Conservation (phyloP, 768 basidiomycete species). For the Lactarius akahatsu region DNA sequence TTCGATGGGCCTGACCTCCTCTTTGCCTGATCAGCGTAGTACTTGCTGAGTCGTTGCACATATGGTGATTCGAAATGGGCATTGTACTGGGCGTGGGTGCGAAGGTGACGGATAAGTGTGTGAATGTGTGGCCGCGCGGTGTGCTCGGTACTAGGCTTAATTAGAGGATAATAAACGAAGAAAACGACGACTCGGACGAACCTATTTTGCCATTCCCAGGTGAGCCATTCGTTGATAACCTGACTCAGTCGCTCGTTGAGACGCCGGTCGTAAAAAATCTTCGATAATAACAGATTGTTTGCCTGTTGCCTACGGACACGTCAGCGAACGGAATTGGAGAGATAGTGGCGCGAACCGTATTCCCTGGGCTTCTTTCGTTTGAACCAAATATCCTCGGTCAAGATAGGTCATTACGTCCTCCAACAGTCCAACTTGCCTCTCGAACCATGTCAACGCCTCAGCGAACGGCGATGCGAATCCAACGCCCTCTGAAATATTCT, state of each 20-base stretch:
- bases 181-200: constrained; percentile 12
- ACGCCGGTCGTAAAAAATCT: constrained; percentile 18
- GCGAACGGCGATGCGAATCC: constrained; percentile 63
- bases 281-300: constrained; percentile 11
- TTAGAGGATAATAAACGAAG: not conserved
- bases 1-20: constrained; percentile 40
- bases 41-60: constrained; percentile 48
- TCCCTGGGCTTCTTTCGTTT: constrained; percentile 42
- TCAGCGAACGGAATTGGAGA: not conserved
- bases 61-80: constrained; percentile 57
- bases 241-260: constrained; percentile 1
- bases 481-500: constrained; percentile 36
- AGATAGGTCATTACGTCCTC: constrained; percentile 10
- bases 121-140: constrained; percentile 44
- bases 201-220: constrained; percentile 25
- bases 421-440: constrained; percentile 52
- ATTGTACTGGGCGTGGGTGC: constrained; percentile 55
- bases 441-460: constrained; percentile 59
- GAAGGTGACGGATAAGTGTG: constrained; percentile 56
- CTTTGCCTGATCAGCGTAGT: constrained; percentile 54
- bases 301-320: constrained; percentile 21
- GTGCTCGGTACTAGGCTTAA: constrained; percentile 39
- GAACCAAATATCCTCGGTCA: constrained; percentile 15
- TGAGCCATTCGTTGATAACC: constrained; percentile 25
- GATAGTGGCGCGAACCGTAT: constrained; percentile 16